These are phyloP conservation scores for Daedaleopsis sinensis DNA, from an alignment of 768 basidiomycete species.

Conservation along the genomic window DNA sequence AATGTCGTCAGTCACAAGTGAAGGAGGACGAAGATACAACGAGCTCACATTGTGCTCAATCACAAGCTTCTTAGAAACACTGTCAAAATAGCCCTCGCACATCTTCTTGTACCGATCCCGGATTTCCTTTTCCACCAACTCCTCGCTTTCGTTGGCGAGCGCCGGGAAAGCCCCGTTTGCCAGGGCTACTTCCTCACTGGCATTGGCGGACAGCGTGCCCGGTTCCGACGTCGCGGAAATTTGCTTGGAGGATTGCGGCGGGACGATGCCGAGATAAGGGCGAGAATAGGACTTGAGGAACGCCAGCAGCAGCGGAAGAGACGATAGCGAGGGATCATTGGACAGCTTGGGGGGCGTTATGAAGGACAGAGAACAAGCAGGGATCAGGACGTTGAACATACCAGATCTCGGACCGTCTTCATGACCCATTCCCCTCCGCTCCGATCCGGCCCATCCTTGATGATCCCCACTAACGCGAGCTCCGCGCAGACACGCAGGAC, in stretches of 20 bases:
- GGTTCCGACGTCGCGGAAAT: conserved; percentile 56
- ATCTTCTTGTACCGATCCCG: conserved; percentile 89
- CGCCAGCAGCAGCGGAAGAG: conserved; percentile 86
- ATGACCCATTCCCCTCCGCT: conserved; percentile 91
- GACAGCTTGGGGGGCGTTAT: conserved; percentile 59
- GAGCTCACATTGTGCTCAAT: conserved; percentile 83
- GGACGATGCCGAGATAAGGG: conserved; percentile 81
- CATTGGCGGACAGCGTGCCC: conserved; percentile 51
- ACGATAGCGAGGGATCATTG: conserved; percentile 83
- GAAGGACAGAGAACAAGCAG: conserved; percentile 1
- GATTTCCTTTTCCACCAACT: conserved; percentile 83
- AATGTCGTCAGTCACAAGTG: background rate
- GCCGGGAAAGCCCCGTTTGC: conserved; percentile 43
- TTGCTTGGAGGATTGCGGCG: conserved; percentile 58
- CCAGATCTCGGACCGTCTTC: conserved; percentile 83
- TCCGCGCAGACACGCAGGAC: conserved; percentile 88
- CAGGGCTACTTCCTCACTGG: conserved; percentile 31
- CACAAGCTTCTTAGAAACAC: conserved; percentile 86
- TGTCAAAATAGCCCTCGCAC: conserved; percentile 94
- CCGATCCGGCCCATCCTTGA: conserved; percentile 67
- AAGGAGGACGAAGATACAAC: background rate
- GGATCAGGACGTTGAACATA: conserved; percentile 40
- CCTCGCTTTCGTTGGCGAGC: conserved; percentile 57
- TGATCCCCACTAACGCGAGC: conserved; percentile 84
- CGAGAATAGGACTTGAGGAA: conserved; percentile 93